phyloP scores from a whole-genome alignment of 345 rosid species.

The Rhodamnia argentea region DNA sequence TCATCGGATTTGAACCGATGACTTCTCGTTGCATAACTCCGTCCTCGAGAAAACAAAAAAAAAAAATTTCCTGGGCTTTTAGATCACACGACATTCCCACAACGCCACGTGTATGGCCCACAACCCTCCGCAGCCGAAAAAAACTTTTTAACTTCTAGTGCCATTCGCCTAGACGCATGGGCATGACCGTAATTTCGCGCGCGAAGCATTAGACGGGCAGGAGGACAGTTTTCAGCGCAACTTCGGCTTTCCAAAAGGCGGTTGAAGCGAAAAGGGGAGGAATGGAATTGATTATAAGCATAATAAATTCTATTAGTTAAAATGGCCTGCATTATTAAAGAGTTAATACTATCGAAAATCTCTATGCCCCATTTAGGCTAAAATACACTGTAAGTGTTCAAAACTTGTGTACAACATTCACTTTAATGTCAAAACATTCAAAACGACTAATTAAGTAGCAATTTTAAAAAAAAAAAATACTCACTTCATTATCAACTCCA shows the following conservation, averaged over 20 bases:
- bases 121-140: neutral
- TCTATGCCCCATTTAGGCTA: too few relatives aligned
- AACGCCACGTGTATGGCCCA: slow-evolving; percentile 23
- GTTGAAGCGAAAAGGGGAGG: neutral
- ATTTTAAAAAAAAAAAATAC: too few relatives aligned
- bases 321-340: neutral
- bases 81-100: neutral
- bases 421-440: too few relatives aligned
- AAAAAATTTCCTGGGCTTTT: neutral
- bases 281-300: neutral
- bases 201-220: neutral
- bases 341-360: neutral
- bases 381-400: too few relatives aligned
- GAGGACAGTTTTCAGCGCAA: neutral
- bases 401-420: too few relatives aligned
- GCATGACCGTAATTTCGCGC: neutral
- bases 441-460: too few relatives aligned
- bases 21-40: too few relatives aligned
- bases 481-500: too few relatives aligned
- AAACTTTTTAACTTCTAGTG: neutral
- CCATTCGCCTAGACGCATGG: neutral
- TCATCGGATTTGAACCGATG: too few relatives aligned
- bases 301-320: neutral
- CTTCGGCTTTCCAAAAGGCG: neutral
- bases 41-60: neutral